These are phyloP conservation scores for Aspergillus sp. DNA, from an alignment of 2,329 filamentous ascomycete species.

Conservation along the genomic window DNA sequence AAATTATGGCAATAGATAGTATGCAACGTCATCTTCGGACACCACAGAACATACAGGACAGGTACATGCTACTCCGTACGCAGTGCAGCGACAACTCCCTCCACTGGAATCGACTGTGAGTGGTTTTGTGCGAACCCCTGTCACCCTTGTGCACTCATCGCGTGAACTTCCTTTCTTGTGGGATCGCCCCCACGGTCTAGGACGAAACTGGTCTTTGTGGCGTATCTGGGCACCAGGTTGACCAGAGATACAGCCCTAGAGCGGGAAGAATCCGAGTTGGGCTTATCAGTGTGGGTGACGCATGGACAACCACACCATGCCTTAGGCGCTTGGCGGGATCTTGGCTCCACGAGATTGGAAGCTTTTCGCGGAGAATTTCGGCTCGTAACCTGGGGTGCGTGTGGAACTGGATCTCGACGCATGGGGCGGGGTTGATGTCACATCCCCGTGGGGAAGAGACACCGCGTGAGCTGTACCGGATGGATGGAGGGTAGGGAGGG, in stretches of 20 bases:
- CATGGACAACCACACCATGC: conserved; percentile 8
- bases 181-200: neutral
- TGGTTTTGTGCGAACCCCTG: too few relatives aligned
- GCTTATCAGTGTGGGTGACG: conserved; percentile 3
- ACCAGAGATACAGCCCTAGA: conserved; percentile 1
- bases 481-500: too few relatives aligned
- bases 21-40: too few relatives aligned
- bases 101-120: too few relatives aligned
- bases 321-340: conserved; percentile 11
- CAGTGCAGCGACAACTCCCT: too few relatives aligned
- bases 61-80: too few relatives aligned
- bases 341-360: conserved; percentile 12
- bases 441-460: neutral
- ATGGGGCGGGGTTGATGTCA: conserved; percentile 1
- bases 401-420: conserved; percentile 1
- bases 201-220: neutral
- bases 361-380: conserved; percentile 11
- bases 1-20: too few relatives aligned
- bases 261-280: conserved; percentile 3
- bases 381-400: conserved; percentile 4
- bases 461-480: neutral
- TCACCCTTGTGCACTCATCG: neutral
- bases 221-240: neutral
- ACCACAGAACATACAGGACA: too few relatives aligned
- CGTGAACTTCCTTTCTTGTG: neutral